A percentile compares a stretch with the other conserved stretches of the same genome.
phyloP scores from a whole-genome alignment of 768 basidiomycete genomes.

The Agrocybe chaxingu region DNA sequence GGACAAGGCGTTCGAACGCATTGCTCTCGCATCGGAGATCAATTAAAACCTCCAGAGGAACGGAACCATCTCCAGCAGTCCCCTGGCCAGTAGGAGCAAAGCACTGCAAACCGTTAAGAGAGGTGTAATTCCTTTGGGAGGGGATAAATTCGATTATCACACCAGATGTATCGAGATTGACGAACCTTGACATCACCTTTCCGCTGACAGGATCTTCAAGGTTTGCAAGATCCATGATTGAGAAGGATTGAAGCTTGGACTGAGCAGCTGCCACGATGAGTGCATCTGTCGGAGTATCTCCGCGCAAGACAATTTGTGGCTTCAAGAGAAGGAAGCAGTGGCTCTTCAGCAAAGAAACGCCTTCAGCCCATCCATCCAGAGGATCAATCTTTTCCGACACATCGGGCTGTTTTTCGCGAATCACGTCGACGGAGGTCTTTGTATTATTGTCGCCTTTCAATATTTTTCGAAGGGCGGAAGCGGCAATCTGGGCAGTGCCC shows the following conservation, averaged over 20 bases:
- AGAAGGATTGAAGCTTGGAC: conserved; percentile 73
- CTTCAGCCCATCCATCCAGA: conserved; percentile 69
- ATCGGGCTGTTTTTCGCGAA: conserved; percentile 24
- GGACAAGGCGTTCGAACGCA: conserved; percentile 86
- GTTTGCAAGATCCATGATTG: conserved; percentile 77
- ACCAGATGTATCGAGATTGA: background rate
- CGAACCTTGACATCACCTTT: conserved; percentile 80
- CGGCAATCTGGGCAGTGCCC: conserved; percentile 62
- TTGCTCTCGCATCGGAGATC: conserved; percentile 80
- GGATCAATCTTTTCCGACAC: conserved; percentile 46
- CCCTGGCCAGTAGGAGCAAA: conserved; percentile 66
- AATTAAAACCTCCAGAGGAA: conserved; percentile 90
- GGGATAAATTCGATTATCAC: background rate
- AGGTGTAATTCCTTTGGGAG: conserved; percentile 64
- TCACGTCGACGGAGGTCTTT: conserved; percentile 42
- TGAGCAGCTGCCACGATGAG: conserved; percentile 79
- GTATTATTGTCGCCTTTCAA: conserved; percentile 47
- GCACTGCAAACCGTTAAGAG: conserved; percentile 78
- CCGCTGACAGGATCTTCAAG: conserved; percentile 82
- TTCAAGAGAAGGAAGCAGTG: conserved; percentile 87
- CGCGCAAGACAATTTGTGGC: conserved; percentile 82
- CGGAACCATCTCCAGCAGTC: conserved; percentile 45
- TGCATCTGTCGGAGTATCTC: conserved; percentile 48
- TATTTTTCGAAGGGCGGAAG: conserved; percentile 63
- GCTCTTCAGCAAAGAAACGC: conserved; percentile 63